Percentiles rank a stretch among this genome's conserved stretches.
Conservation (phyloP, 2,329 filamentous ascomycete species). For the Cercospora berteroae region DNA sequence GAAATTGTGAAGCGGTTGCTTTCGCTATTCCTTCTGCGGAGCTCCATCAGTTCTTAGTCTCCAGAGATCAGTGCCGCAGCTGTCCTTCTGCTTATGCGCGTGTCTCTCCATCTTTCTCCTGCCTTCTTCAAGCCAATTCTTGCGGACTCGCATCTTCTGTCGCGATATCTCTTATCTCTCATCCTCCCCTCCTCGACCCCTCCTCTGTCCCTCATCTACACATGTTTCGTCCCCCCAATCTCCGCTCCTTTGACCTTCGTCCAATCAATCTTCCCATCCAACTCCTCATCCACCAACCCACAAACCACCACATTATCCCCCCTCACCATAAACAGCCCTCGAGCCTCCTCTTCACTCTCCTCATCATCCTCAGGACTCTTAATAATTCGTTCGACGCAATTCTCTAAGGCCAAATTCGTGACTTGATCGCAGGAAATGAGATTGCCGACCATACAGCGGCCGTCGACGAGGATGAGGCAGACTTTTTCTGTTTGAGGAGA, state of each 20-base stretch:
- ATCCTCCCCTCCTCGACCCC: no score
- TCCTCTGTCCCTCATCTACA: slow-evolving; percentile 10
- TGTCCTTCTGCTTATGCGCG: no score
- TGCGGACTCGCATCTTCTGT: no score
- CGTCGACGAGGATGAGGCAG: slow-evolving; percentile 86
- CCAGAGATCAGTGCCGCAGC: no score
- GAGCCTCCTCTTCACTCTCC: slow-evolving; percentile 72
- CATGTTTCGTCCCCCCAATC: slow-evolving; percentile 73
- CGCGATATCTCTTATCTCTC: no score
- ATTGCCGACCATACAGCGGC: slow-evolving; percentile 72
- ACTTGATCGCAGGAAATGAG: slow-evolving; percentile 84
- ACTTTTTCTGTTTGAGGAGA: slow-evolving; percentile 68
- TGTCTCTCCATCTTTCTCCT: no score
- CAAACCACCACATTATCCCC: slow-evolving; percentile 93
- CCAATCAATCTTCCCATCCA: slow-evolving; percentile 93
- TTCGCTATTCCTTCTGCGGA: no score
- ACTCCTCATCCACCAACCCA: slow-evolving; percentile 81
- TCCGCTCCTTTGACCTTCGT: slow-evolving; percentile 79
- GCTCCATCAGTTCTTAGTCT: no score
- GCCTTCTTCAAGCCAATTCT: no score
- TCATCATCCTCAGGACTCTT: slow-evolving; percentile 80
- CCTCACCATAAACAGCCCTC: slow-evolving; percentile 87
- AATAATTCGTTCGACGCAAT: slow-evolving; percentile 87
- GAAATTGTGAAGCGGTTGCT: neutral
- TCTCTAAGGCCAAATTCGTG: slow-evolving; percentile 85